Base-by-base conservation (phyloP, 345 rosid species). In the Carallia brachiata region DNA sequence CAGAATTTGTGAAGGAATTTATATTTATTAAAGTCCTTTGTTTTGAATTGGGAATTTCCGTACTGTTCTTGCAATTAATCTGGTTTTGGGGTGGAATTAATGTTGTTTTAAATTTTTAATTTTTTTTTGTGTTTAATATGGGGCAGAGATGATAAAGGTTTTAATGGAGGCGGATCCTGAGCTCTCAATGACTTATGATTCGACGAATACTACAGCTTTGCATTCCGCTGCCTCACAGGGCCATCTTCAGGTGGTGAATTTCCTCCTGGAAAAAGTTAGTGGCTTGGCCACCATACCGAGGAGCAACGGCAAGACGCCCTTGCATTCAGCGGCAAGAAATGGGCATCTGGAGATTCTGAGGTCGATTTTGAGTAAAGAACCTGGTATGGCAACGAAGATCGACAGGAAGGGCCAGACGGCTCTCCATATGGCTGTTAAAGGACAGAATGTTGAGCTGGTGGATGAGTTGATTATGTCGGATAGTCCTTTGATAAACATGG, bases 371-470 rank as follows among this genome's bases (percentile, higher is more conserved):
- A 75, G 68, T 34, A 90, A 73, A 62, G 96, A 89, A 27, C 84
- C 78, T 27, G 87, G 84, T 30, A 74, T 89, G 66, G 83, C 81
- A 39, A 81, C 78, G 3, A 86, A 85, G 71, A 76, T 54, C 0
- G 99, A 95, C 64, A 84, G 86, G 85, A 90, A 95, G 74, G 89
- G 97, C 66, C 97, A 95, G 77, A 90, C 93, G 2, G 86, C 96
- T 31, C 87, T 95, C 57, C 97, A 95, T 64, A 90, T 89, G 99
- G 99, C 99, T 0, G 99, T 81, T 75, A 95, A 95, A 83, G 97
- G 99, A 57, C 92, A 78, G 65, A 83, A 73, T 44, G 65, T 68
- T 47, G 92, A 84, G 65, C 74, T 89, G 3, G 97, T 90, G 1
- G 84, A 79, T 67, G 90, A 72, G 66, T 78, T 95, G 56, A 52